phyloP scores from a whole-genome alignment of 73 alveolate species.

The Paramecium primaurelia region DNA sequence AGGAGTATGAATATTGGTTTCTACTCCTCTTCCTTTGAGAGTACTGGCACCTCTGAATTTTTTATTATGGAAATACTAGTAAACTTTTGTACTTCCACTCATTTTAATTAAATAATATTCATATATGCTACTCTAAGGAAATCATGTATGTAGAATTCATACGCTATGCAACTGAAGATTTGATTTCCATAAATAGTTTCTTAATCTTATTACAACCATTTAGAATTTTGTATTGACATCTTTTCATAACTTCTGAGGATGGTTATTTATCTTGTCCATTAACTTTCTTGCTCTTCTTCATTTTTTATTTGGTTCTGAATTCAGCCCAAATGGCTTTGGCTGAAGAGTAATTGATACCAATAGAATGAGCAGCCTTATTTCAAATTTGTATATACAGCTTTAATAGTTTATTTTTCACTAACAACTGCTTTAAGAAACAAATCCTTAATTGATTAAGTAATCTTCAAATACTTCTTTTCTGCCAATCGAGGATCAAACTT shows the following conservation, averaged over 20 bases:
- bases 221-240: not conserved
- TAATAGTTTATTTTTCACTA: not conserved
- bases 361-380: not conserved
- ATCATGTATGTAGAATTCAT: not conserved
- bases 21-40: not conserved
- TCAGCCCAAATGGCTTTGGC: conserved; percentile 41
- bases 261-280: not conserved
- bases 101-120: not conserved
- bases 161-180: not conserved
- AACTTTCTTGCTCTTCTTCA: not conserved
- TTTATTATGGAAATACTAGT: not conserved
- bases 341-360: conserved; percentile 29
- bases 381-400: not conserved
- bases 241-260: not conserved
- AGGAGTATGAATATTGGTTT: not conserved
- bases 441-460: not conserved
- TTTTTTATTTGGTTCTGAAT: not conserved
- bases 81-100: not conserved
- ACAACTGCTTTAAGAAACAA: not conserved
- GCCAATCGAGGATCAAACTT: conserved; percentile 6
- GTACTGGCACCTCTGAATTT: not conserved
- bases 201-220: not conserved
- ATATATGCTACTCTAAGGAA: not conserved
- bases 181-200: conserved; percentile 23
- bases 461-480: conserved; percentile 15